phyloP scores from a whole-genome alignment of 768 basidiomycete genomes.

The Mycena indigotica region DNA sequence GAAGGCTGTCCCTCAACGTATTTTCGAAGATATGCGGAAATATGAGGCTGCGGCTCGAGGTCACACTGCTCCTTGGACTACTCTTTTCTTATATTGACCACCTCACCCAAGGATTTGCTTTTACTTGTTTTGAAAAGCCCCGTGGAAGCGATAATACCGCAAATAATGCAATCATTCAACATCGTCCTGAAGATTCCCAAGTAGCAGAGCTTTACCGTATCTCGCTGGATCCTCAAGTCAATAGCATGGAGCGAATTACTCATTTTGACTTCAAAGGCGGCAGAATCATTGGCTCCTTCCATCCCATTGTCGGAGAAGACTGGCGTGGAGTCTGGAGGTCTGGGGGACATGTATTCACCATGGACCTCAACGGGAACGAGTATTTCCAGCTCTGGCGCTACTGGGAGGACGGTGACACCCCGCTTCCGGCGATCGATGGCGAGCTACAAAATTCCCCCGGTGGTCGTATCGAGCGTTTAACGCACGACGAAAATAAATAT shows the following conservation, averaged over 20 bases:
- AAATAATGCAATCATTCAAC: slow-evolving; percentile 30
- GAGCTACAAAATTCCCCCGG: slow-evolving; percentile 44
- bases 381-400: slow-evolving; percentile 49
- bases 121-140: slow-evolving; percentile 12
- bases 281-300: slow-evolving; percentile 34
- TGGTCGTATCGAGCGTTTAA: slow-evolving; percentile 45
- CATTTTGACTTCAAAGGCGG: slow-evolving; percentile 43
- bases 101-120: slow-evolving; percentile 6
- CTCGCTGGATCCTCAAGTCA: slow-evolving; percentile 27
- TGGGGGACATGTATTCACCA: slow-evolving; percentile 39
- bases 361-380: slow-evolving; percentile 45
- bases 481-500: slow-evolving; percentile 41
- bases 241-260: slow-evolving; percentile 37
- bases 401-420: slow-evolving; percentile 40
- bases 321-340: slow-evolving; percentile 41
- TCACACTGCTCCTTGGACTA: slow-evolving; percentile 4
- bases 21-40: slow-evolving; percentile 37
- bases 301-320: slow-evolving; percentile 40
- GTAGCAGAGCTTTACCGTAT: slow-evolving; percentile 41
- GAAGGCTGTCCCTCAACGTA: slow-evolving; percentile 32
- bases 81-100: background rate
- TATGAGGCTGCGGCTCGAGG: slow-evolving; percentile 44
- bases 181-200: slow-evolving; percentile 42
- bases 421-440: slow-evolving; percentile 36
- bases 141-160: background rate